Conservation (phyloP, 805 yeast genomes). For the Candida parachauliodes region DNA sequence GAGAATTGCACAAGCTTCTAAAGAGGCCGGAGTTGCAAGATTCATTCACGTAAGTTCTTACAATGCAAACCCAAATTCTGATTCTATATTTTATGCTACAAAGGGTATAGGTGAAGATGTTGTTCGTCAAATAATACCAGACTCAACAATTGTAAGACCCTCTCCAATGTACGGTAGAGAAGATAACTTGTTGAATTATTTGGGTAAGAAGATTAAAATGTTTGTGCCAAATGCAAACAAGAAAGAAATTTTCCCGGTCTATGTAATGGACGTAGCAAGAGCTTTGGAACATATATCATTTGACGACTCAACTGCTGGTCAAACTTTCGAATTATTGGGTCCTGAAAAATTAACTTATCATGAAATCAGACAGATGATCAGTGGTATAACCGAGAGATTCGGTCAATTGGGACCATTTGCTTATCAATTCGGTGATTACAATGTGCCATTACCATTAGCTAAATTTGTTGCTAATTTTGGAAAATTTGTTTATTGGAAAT, state of each 20-base stretch:
- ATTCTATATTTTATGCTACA: slow-evolving; percentile 70
- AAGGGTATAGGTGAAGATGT: slow-evolving; percentile 76
- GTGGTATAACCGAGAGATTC: slow-evolving; percentile 53
- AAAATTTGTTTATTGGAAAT: slow-evolving; percentile 42
- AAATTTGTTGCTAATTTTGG: slow-evolving; percentile 43
- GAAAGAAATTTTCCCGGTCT: slow-evolving; percentile 67
- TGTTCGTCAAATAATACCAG: slow-evolving; percentile 65
- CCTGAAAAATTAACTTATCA: slow-evolving; percentile 57
- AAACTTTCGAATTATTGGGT: slow-evolving; percentile 72
- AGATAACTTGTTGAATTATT: slow-evolving; percentile 62
- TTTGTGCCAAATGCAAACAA: slow-evolving; percentile 64
- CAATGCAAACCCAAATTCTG: slow-evolving; percentile 66
- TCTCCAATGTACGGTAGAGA: slow-evolving; percentile 75
- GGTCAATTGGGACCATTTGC: slow-evolving; percentile 43
- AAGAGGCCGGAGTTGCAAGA: slow-evolving; percentile 69
- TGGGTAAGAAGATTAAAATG: slow-evolving; percentile 53
- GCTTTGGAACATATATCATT: slow-evolving; percentile 76
- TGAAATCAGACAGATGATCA: slow-evolving; percentile 69
- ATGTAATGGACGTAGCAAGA: slow-evolving; percentile 71
- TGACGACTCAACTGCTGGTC: slow-evolving; percentile 77
- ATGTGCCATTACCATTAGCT: slow-evolving; percentile 43
- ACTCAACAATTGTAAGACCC: slow-evolving; percentile 82
- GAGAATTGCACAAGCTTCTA: slow-evolving; percentile 70
- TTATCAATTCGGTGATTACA: slow-evolving; percentile 40
- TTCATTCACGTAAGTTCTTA: slow-evolving; percentile 76